These are phyloP conservation scores for Primulina tabacum DNA, from an alignment of 257 asterid species.

Conservation along the genomic window DNA sequence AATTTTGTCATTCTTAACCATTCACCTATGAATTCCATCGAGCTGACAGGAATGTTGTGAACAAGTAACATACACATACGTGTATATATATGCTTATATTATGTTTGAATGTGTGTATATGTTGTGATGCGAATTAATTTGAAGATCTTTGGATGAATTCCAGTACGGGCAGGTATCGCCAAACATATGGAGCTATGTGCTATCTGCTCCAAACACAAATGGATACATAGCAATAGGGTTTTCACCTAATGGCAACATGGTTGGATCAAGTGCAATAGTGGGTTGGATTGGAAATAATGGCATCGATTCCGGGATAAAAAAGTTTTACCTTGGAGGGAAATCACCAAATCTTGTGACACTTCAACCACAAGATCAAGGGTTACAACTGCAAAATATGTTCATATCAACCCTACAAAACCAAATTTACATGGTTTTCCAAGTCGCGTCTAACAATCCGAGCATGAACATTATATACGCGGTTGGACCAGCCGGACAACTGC, in stretches of 20 bases:
- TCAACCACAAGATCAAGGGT: constrained; percentile 24
- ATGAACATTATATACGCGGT: constrained; percentile 35
- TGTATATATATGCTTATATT: too few species aligned
- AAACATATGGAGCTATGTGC: constrained; percentile 44
- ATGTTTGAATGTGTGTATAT: too few species aligned
- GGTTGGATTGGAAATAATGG: constrained; percentile 37
- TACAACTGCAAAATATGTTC: constrained; percentile 30
- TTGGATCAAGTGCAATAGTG: constrained; percentile 50
- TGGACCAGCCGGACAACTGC: constrained; percentile 32
- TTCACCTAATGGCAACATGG: constrained; percentile 46
- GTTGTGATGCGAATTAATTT: neutral
- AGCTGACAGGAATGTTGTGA: too few species aligned
- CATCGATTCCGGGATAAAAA: constrained; percentile 19
- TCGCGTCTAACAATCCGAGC: constrained; percentile 30
- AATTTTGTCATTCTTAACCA: too few species aligned
- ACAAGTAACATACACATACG: too few species aligned
- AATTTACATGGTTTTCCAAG: constrained; percentile 39
- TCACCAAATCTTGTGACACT: constrained; percentile 26
- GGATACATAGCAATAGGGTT: constrained; percentile 49
- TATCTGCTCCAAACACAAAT: constrained; percentile 43
- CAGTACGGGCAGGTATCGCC: constrained; percentile 40
- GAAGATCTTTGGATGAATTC: neutral
- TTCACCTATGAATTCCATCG: too few species aligned
- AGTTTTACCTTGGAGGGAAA: constrained; percentile 42
- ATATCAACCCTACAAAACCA: constrained; percentile 20